phyloP scores from a whole-genome alignment of 139 green algal genomes.

The Chlamydomonas sp. region DNA sequence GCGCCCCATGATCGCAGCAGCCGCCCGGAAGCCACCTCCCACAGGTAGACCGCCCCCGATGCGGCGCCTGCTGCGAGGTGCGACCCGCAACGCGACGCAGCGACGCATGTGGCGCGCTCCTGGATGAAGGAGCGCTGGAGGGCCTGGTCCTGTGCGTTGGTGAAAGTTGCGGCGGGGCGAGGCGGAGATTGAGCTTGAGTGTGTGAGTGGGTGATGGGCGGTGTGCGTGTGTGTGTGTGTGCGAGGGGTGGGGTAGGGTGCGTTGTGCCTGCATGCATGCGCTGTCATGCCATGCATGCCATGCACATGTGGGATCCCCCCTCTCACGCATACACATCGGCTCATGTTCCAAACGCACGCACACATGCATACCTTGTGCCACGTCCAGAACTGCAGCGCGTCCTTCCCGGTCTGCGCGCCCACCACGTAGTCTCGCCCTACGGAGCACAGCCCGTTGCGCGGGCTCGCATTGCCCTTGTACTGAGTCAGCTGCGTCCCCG shows the following conservation, averaged over 20 bases:
- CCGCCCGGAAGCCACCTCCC: conserved; percentile 61
- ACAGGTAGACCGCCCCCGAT: conserved; percentile 66
- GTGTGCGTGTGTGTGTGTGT: too few relatives aligned
- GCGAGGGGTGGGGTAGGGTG: neutral
- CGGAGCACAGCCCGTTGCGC: conserved; percentile 36
- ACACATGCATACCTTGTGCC: conserved; percentile 74
- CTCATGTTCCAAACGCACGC: neutral
- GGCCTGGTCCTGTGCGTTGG: conserved; percentile 66
- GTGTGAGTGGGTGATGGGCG: too few relatives aligned
- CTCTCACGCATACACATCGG: neutral
- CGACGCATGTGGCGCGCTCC: conserved; percentile 51
- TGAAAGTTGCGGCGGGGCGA: too few relatives aligned
- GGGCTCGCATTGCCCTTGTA: conserved; percentile 55
- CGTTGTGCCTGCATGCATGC: neutral
- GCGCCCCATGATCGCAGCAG: conserved; percentile 74
- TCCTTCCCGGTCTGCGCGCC: conserved; percentile 51
- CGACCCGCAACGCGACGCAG: conserved; percentile 42
- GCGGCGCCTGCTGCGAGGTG: conserved; percentile 52
- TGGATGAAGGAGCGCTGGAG: conserved; percentile 59
- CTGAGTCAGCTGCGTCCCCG: conserved; percentile 43
- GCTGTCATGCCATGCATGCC: too few relatives aligned
- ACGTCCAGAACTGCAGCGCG: conserved; percentile 68
- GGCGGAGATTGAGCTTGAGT: too few relatives aligned
- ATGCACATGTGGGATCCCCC: neutral
- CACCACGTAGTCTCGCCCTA: conserved; percentile 68